phyloP scores from a whole-genome alignment of 1,139 yeast species.

The Geotrichum fermentans region DNA sequence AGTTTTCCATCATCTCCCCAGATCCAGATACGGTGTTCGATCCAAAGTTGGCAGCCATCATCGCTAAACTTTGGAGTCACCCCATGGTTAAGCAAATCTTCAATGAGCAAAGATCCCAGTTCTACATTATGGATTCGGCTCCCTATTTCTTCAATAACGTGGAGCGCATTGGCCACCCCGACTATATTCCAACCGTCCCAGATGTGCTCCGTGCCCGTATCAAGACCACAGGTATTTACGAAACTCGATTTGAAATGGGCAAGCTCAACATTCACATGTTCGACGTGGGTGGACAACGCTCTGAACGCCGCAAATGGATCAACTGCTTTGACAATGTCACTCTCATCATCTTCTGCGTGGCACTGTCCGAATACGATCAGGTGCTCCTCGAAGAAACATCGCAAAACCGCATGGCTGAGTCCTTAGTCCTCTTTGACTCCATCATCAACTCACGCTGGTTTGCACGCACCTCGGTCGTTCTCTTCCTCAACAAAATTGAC shows the following conservation, averaged over 20 bases:
- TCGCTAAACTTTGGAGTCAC: constrained; percentile 48
- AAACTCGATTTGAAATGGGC: constrained; percentile 73
- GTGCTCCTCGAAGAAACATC: constrained; percentile 64
- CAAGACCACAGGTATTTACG: constrained; percentile 89
- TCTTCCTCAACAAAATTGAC: constrained; percentile 85
- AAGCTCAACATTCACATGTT: constrained; percentile 72
- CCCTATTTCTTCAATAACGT: constrained; percentile 69
- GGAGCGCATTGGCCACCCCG: constrained; percentile 53
- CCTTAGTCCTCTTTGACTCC: constrained; percentile 78
- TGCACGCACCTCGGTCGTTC: constrained; percentile 74
- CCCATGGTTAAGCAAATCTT: constrained; percentile 57
- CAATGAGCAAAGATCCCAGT: constrained; percentile 60
- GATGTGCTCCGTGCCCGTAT: constrained; percentile 85
- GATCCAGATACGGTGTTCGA: constrained; percentile 34
- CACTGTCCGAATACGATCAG: constrained; percentile 86
- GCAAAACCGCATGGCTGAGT: constrained; percentile 81
- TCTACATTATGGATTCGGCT: constrained; percentile 85
- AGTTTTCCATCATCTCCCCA: constrained; percentile 29
- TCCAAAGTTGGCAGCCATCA: constrained; percentile 28
- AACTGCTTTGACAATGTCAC: constrained; percentile 93
- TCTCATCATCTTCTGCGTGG: constrained; percentile 81
- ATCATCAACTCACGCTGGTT: constrained; percentile 95
- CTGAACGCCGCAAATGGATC: constrained; percentile 92
- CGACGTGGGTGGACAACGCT: constrained; percentile 93
- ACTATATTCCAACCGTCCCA: constrained; percentile 65